Evolutionary conservation across 2,329 filamentous ascomycete genomes (phyloP), one percentile per base, ranked within the genome.

Genomic region (Aspergillus aculeatus): DNA sequence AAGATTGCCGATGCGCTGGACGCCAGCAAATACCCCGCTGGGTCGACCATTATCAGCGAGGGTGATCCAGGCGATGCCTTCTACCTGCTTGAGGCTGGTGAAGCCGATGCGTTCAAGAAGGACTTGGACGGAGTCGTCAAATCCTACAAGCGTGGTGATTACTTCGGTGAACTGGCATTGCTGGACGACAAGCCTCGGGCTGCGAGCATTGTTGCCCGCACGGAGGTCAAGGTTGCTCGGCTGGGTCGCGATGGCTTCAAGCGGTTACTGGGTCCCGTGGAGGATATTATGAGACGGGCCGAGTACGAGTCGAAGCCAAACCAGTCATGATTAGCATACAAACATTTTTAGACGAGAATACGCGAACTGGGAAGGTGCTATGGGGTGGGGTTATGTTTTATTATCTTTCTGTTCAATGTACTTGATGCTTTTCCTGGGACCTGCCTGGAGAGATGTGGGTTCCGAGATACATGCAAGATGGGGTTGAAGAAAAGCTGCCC

Each of bases 1-100:
- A 99, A 99, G 82, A 97, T 99, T 74, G 94, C 95, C 62, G 95
- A 98, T 77, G 94, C 95, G 1, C 83, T 99, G 58, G 93, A 98
- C 75, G 95, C 93, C 10, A 87, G 89, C 74, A 97, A 96, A 71
- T 96, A 89, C 74, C 84, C 89, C 0, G 80, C 88, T 7, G 91
- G 91, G 23, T 85, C 88, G n/a, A 84, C 85, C 54, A 96, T 99
- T 73, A 98, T 99, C 77, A 83, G 82, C 60, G 92, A 98, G 77
- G 95, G 95, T 55, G 95, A 98, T 73, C 90, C 89, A 0, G 95
- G 95, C 57, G 87, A 96, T 71, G 89, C 91, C 1, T 98, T 99
- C 78, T 99, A 90, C 78, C 86, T 98, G 49, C 82, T 98, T 51
- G 95, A 97, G 77, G 85, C 84, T 31, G 95, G 95, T 47, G 88